These are phyloP conservation scores for Metrosideros polymorpha DNA, from an alignment of 441 rosid genomes.

Conservation along the genomic window DNA sequence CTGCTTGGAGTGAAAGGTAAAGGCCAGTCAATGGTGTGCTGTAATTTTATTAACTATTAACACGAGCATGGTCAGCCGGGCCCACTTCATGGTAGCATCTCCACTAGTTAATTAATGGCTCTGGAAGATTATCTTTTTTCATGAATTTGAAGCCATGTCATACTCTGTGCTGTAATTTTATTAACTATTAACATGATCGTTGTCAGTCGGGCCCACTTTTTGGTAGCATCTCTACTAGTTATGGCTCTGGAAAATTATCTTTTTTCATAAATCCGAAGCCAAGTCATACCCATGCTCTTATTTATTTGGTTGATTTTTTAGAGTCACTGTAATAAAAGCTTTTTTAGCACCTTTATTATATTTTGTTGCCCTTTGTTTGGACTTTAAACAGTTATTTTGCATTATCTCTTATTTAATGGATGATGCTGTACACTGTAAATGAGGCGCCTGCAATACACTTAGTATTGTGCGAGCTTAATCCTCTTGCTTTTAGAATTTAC, in stretches of 20 bases:
- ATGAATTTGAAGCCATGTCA: neutral
- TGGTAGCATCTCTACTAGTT: neutral
- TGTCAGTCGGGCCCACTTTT: neutral
- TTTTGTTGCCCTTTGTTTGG: neutral
- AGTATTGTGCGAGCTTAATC: neutral
- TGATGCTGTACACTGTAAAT: neutral
- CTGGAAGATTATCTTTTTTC: neutral
- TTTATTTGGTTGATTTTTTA: neutral
- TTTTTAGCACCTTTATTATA: neutral
- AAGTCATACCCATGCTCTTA: neutral
- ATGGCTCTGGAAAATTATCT: neutral
- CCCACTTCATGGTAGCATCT: neutral
- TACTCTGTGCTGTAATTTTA: neutral
- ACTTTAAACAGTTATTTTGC: neutral
- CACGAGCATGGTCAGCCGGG: neutral
- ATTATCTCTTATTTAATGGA: neutral
- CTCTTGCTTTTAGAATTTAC: neutral
- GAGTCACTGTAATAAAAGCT: neutral
- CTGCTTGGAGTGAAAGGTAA: slow-evolving; percentile 66
- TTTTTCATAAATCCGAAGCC: neutral
- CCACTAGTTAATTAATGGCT: neutral
- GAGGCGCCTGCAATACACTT: neutral
- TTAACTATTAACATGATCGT: neutral
- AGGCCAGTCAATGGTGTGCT: neutral
- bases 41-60: neutral